Base-by-base conservation (phyloP, 2,329 filamentous ascomycete species). In the Fusarium hostae region DNA sequence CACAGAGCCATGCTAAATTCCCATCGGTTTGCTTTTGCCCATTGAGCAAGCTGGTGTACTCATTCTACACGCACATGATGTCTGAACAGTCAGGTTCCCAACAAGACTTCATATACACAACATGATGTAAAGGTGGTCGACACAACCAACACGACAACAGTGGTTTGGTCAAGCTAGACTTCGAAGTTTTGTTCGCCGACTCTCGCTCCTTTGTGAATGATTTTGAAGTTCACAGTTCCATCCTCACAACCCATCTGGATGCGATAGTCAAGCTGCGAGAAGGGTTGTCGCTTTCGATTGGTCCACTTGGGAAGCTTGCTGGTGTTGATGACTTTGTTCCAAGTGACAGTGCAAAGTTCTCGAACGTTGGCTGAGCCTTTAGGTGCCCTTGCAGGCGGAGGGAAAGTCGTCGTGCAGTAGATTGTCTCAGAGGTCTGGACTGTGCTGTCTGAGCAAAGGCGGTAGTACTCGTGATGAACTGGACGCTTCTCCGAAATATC, bases 171-270 rank as follows among this genome's bases (percentile, higher is more conserved):
- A 37, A 77, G 78, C 0, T 71, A 47, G 1, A 79, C 68, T 1
- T 65, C 45, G 3, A 80, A 63, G 9, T 75, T 74, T 5, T 64
- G 58, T 0, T 39, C 59, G 1, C 55, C 75, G 1, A 79, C 59
- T 5, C 34, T 67, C 2, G 61, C 39, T 2, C 58, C 66, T 0
- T 68, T 3, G 2, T 72, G 48, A 6, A 66, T 52, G 8, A 78
- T 11, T 0, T 57, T 24, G n/a, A 80, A 78, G 10, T 76, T 74
- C 9, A 76, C 32, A 1, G 59, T 72, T 8, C 60, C 67, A 2
- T 74, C 75, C 2, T 75, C 66, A 10, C 72, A 71, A 1, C 68
- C 54, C 68, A 79, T 76, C 12, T 74, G 39, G 5, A 78, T 8
- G 0, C 40, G 39, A 20, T 15, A 75, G 0, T 4, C 0, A 0